These are phyloP conservation scores for Arthrobotrys sinensis DNA, from an alignment of 2,329 filamentous ascomycete genomes.

Conservation along the genomic window DNA sequence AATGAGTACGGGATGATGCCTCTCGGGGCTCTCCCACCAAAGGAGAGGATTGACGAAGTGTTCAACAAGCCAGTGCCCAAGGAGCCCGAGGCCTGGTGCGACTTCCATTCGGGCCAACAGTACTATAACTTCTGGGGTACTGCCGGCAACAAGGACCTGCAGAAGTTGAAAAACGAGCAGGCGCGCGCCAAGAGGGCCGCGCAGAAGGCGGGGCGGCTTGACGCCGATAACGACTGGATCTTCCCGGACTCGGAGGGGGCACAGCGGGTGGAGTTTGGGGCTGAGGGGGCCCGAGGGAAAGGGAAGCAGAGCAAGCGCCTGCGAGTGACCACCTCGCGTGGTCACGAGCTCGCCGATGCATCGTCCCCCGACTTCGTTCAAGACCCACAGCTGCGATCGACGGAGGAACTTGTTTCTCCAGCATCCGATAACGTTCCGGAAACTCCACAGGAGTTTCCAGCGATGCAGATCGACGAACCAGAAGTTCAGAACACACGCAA, in stretches of 20 bases:
- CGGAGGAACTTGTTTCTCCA: slow-evolving; percentile 51
- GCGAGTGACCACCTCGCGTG: slow-evolving; percentile 31
- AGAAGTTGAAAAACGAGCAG: slow-evolving; percentile 48
- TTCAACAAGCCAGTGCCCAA: slow-evolving; percentile 55
- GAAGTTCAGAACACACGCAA: slow-evolving; percentile 28
- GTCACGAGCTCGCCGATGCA: slow-evolving; percentile 34
- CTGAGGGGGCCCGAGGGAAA: slow-evolving; percentile 36
- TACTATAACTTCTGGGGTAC: slow-evolving; percentile 56
- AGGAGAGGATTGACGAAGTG: slow-evolving; percentile 56
- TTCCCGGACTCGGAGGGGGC: slow-evolving; percentile 50
- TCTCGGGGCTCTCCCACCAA: slow-evolving; percentile 52
- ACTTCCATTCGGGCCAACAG: slow-evolving; percentile 36
- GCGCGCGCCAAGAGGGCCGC: slow-evolving; percentile 49
- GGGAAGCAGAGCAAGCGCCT: slow-evolving; percentile 38
- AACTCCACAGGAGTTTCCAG: slow-evolving; percentile 35
- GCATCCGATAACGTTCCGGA: slow-evolving; percentile 55
- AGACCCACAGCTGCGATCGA: slow-evolving; percentile 40
- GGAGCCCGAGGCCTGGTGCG: slow-evolving; percentile 53
- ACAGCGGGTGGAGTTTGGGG: neutral
- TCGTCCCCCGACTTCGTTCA: slow-evolving; percentile 47
- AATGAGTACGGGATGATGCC: slow-evolving; percentile 59
- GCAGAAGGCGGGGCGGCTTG: slow-evolving; percentile 41
- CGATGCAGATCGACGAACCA: slow-evolving; percentile 47
- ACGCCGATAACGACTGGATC: slow-evolving; percentile 44
- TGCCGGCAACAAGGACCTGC: slow-evolving; percentile 53